phyloP scores from a whole-genome alignment of 208 protist species.

The Acanthamoeba lenticulata region DNA sequence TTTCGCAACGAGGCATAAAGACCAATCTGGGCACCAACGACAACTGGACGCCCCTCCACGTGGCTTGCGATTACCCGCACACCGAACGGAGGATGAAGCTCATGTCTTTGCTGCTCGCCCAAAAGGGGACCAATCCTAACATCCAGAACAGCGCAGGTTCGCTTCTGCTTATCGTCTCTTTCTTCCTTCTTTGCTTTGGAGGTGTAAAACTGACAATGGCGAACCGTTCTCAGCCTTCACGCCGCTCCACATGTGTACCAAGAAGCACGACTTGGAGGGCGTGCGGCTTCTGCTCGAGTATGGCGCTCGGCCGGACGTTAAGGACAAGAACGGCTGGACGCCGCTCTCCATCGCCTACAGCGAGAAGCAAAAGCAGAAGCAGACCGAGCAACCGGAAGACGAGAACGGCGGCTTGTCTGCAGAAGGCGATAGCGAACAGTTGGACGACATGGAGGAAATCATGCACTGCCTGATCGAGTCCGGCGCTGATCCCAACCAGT shows the following conservation, averaged over 20 bases:
- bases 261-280: slow-evolving; percentile 46
- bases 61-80: neutral
- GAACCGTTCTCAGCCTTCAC: neutral
- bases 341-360: slow-evolving; percentile 27
- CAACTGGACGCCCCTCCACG: slow-evolving; percentile 35
- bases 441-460: slow-evolving; percentile 29
- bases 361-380: slow-evolving; percentile 17
- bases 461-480: slow-evolving; percentile 43
- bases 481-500: slow-evolving; percentile 24
- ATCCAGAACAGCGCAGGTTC: slow-evolving; percentile 39
- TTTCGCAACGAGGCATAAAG: neutral
- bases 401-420: neutral
- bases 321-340: slow-evolving; percentile 12
- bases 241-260: slow-evolving; percentile 22
- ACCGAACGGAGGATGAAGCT: neutral
- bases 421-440: neutral
- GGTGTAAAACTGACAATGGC: no score
- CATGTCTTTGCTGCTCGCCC: slow-evolving; percentile 22
- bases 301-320: neutral
- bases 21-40: slow-evolving; percentile 37
- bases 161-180: neutral
- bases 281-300: slow-evolving; percentile 24
- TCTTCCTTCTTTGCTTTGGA: no score
- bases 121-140: slow-evolving; percentile 56
- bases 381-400: neutral